Base-by-base conservation (phyloP, 768 basidiomycete genomes). In the Rhizopogon sp. region DNA sequence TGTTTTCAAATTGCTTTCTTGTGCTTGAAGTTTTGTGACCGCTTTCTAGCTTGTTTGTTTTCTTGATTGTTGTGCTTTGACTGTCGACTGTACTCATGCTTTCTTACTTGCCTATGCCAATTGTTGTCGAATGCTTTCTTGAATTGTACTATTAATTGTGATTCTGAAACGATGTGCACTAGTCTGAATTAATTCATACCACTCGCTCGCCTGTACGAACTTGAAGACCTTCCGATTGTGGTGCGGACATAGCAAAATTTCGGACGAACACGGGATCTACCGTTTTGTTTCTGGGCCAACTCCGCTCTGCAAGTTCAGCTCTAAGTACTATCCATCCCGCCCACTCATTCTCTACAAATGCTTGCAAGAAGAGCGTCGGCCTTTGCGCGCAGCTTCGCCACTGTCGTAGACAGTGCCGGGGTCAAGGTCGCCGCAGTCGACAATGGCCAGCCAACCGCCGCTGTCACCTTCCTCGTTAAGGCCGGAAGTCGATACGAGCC, bases 401-500 rank as follows among this genome's bases (percentile, higher is more conserved):
- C 93, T 52, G 87, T 87, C 53, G 84, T 88, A 60, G 88, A 93
- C 64, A 77, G 80, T 47, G 79, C 84, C 9, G 90, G 91, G 56
- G 79, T 94, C 67, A 95, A 90, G 73, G 87, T 97, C 62, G 90
- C 92, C 25, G 82, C 91, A 25, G 71, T 89, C 57, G 93, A 97
- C 76, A 78, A 83, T 62, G 88, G 84, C 65, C 86, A 88, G 65
- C 85, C 93, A 43, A 95, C 93, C 5, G 78, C 90, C 29, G 81
- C 89, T 53, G 83, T 99, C 67, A 93, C 93, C 49, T 78, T 98
- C 64, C 81, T 96, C 59, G 84, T 97, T 71, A 96, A 94, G 72
- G 96, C 92, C 54, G 96, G 96, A 53, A 85, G 85, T 66, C 79
- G 97, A 65, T 94, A 84, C 70, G 90, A 99, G 78, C 73, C 84